These are phyloP conservation scores for Cercospora zeina DNA, from an alignment of 2,329 filamentous ascomycete species.

Conservation along the genomic window DNA sequence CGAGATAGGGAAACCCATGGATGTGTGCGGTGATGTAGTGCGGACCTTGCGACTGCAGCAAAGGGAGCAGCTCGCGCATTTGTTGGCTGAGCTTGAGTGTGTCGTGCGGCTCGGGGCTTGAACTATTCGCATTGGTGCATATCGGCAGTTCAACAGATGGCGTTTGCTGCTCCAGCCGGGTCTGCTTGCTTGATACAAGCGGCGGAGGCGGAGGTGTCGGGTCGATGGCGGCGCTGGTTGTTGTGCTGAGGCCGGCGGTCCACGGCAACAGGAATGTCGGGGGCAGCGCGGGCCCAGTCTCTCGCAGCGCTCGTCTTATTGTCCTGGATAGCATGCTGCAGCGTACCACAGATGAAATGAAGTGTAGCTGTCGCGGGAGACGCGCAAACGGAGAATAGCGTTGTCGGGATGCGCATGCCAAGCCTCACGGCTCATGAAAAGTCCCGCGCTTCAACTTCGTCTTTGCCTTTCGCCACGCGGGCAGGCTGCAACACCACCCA, in stretches of 20 bases:
- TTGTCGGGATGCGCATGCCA: background rate
- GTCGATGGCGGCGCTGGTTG: constrained; percentile 23
- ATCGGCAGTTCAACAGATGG: background rate
- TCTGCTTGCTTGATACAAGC: background rate
- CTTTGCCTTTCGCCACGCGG: background rate
- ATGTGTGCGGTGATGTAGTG: constrained; percentile 81
- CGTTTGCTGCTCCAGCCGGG: background rate
- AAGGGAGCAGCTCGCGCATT: constrained; percentile 64
- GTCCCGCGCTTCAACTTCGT: no score
- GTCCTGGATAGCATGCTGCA: constrained; percentile 50
- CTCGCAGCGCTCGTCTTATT: constrained; percentile 63
- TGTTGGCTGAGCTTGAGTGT: constrained; percentile 54
- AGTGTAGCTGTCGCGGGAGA: background rate
- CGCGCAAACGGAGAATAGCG: background rate
- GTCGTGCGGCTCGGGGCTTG: background rate
- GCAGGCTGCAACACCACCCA: background rate
- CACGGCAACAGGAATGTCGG: constrained; percentile 56
- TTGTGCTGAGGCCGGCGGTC: constrained; percentile 47
- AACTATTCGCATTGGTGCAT: background rate
- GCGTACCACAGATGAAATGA: background rate
- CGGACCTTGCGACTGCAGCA: constrained; percentile 69
- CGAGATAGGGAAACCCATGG: constrained; percentile 75
- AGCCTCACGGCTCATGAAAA: background rate
- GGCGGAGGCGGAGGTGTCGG: constrained; percentile 11
- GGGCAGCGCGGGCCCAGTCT: constrained; percentile 57